Conservation (phyloP, 2,329 filamentous ascomycete genomes). For the Dothistroma pini region DNA sequence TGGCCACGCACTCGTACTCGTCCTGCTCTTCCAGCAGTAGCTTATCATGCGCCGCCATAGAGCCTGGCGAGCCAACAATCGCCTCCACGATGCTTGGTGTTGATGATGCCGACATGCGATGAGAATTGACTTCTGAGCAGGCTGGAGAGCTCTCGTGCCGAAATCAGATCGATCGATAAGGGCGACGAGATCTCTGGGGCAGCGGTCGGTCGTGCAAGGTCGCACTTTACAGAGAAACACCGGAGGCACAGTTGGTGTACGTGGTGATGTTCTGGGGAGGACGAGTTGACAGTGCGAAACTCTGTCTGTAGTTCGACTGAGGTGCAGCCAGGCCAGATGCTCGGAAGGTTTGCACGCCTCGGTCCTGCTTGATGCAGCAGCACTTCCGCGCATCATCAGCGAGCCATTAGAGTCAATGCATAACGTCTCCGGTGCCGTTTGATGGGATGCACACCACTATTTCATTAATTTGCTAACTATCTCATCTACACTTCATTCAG, state of each 20-base stretch:
- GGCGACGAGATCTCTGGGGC: neutral
- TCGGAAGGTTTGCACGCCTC: neutral
- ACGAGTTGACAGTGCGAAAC: neutral
- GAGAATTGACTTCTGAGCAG: neutral
- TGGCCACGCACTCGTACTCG: slow-evolving; percentile 36
- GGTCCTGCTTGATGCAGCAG: neutral
- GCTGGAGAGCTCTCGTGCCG: neutral
- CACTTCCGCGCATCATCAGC: neutral
- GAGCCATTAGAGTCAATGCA: neutral
- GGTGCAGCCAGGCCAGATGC: neutral
- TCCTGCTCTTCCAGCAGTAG: slow-evolving; percentile 32
- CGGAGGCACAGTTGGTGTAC: neutral
- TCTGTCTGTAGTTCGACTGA: neutral
- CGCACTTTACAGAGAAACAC: neutral
- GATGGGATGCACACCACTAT: neutral
- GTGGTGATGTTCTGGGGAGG: slow-evolving; percentile 1
- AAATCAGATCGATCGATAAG: slow-evolving; percentile 1
- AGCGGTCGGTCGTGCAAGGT: neutral
- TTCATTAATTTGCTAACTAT: neutral
- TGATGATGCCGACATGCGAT: slow-evolving; percentile 20
- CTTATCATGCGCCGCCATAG: slow-evolving; percentile 34
- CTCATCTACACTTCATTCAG: neutral
- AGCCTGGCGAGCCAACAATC: slow-evolving; percentile 16
- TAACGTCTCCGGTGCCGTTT: neutral
- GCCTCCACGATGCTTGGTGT: slow-evolving; percentile 18